These are phyloP conservation scores for Jatropha curcas DNA, from an alignment of 345 rosid genomes.

Conservation along the genomic window DNA sequence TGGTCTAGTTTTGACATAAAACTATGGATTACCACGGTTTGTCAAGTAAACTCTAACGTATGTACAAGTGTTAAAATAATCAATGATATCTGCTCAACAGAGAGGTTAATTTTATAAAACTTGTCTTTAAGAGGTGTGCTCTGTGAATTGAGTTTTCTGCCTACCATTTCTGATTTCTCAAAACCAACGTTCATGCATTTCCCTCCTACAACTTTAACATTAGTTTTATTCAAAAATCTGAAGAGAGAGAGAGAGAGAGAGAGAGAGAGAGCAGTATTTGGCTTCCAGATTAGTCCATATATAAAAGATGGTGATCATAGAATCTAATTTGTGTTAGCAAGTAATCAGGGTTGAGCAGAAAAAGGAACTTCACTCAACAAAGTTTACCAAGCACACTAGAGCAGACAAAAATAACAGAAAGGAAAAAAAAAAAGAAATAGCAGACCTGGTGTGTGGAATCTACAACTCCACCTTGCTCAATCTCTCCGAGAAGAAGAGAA, in stretches of 20 bases:
- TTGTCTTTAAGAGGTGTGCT: too few relatives aligned
- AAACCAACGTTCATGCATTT: too few relatives aligned
- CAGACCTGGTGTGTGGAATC: constrained; percentile 92
- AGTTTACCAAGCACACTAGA: not conserved
- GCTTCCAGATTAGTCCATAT: too few relatives aligned
- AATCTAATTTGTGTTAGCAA: not conserved
- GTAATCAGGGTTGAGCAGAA: not conserved
- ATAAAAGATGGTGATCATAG: not conserved
- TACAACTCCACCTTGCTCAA: constrained; percentile 93
- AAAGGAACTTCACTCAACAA: not conserved
- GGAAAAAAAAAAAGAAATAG: constrained; percentile 5
- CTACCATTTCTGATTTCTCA: too few relatives aligned
- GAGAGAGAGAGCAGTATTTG: too few relatives aligned
- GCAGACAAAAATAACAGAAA: not conserved
- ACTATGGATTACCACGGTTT: too few relatives aligned
- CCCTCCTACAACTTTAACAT: not conserved
- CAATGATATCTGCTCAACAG: too few relatives aligned
- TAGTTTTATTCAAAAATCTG: not conserved
- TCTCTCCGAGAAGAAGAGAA: constrained; percentile 79
- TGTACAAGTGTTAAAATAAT: too few relatives aligned
- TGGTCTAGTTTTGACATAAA: too few relatives aligned
- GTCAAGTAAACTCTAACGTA: too few relatives aligned
- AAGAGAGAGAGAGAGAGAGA: not conserved
- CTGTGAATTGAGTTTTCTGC: too few relatives aligned
- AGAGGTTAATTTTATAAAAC: too few relatives aligned